Percentiles rank a stretch among this genome's conserved stretches.
Evolutionary conservation across 768 basidiomycete species (phyloP).

Genomic region (Coprinopsis marcescibilis): DNA sequence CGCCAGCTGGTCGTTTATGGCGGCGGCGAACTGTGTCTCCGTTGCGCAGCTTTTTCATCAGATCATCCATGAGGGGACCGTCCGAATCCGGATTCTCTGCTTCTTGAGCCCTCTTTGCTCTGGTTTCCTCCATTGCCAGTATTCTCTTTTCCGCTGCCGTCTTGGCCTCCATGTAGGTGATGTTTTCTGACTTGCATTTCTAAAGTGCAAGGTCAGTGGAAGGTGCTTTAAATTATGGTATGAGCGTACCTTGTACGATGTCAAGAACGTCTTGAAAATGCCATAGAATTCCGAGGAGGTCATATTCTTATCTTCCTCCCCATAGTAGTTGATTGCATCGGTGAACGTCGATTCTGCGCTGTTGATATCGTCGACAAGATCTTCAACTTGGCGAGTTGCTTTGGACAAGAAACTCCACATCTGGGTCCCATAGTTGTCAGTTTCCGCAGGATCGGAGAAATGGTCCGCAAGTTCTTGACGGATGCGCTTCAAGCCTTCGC

Average conservation of each 20-base stretch:
- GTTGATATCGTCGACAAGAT: conserved; percentile 82
- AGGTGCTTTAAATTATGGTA: neutral
- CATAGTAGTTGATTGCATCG: conserved; percentile 86
- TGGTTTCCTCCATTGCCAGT: conserved; percentile 59
- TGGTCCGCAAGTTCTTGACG: conserved; percentile 75
- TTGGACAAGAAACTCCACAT: conserved; percentile 89
- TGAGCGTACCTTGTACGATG: conserved; percentile 72
- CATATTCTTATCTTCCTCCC: conserved; percentile 87
- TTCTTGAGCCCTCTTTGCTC: conserved; percentile 47
- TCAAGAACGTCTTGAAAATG: conserved; percentile 95
- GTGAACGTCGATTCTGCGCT: conserved; percentile 78
- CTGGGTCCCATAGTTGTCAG: conserved; percentile 78
- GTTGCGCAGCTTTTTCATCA: conserved; percentile 66
- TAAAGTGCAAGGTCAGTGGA: conserved; percentile 25
- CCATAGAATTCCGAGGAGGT: conserved; percentile 91
- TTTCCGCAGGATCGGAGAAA: conserved; percentile 64
- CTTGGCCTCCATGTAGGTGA: conserved; percentile 66
- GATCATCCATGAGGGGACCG: conserved; percentile 58
- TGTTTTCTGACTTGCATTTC: conserved; percentile 88
- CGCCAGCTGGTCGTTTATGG: conserved; percentile 41
- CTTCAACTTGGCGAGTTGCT: conserved; percentile 70
- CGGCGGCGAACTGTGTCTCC: conserved; percentile 62
- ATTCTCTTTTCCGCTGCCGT: conserved; percentile 62
- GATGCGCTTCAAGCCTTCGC: conserved; percentile 72
- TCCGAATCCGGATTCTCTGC: conserved; percentile 42